Percentiles rank a stretch among this genome's conserved stretches.
phyloP scores from a whole-genome alignment of 78 protist genomes.

The Anaeramoeba ignava region DNA sequence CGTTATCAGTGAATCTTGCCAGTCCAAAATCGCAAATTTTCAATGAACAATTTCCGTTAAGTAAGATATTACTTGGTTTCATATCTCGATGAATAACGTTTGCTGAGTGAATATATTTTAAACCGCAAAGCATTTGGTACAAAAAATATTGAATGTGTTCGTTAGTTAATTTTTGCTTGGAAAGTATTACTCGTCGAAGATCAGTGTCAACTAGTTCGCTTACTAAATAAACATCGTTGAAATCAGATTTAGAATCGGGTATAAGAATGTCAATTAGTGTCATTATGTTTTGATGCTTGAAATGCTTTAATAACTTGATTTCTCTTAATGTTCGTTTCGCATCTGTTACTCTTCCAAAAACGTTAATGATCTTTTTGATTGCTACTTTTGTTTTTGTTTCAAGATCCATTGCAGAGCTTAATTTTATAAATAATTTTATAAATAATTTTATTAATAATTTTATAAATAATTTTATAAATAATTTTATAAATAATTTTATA shows the following conservation, averaged over 20 bases:
- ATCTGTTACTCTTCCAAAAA: conserved; percentile 71
- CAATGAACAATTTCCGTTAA: conserved; percentile 84
- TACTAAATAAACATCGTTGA: conserved; percentile 14
- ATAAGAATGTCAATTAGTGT: background rate
- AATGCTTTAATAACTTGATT: conserved; percentile 59
- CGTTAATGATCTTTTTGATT: conserved; percentile 77
- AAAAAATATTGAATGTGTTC: conserved; percentile 89
- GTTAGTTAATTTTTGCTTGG: conserved; percentile 67
- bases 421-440: too few species aligned
- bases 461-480: too few species aligned
- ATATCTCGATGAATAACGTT: conserved; percentile 36
- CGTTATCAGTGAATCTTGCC: conserved; percentile 29
- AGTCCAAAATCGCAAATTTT: conserved; percentile 61
- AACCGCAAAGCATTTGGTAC: conserved; percentile 81
- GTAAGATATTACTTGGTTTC: conserved; percentile 87
- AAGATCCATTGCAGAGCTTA: too few species aligned
- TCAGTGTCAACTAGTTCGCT: conserved; percentile 92
- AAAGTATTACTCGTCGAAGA: conserved; percentile 67
- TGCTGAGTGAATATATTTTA: conserved; percentile 85
- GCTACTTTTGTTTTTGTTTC: too few species aligned
- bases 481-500: too few species aligned
- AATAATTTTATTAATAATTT: too few species aligned
- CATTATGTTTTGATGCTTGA: conserved; percentile 46
- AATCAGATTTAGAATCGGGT: background rate
- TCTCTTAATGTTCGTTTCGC: conserved; percentile 89